Base-by-base conservation (phyloP, 2,329 filamentous ascomycete genomes). In the Alternaria triticimaculans region DNA sequence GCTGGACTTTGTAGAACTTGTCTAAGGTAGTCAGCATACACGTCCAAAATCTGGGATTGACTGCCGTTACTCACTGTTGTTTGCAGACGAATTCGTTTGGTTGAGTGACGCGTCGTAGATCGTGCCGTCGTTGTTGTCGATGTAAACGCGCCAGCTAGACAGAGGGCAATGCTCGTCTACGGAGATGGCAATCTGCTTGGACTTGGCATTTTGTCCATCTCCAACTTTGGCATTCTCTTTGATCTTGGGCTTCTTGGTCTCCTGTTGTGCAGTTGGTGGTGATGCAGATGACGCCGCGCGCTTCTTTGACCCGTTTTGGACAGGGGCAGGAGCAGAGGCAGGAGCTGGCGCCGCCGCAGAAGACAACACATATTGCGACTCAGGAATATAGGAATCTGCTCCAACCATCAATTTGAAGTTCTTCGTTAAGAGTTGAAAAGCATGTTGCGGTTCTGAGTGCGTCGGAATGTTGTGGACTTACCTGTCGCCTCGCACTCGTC, bases 41-140 rank as follows among this genome's bases (percentile, higher is more conserved):
- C 25, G 20, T 18, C 2, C 44, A 15, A 4, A 10, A n/a, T 37
- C 3, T 18, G 25, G 2, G 12, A 20, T 4, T 6, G n/a, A 10
- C 6, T 18, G 3, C 5, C 21, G 15, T 8, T 14, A 15, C 58
- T 61, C 50, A 61, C 58, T 95, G 79, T 92, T 91, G 75, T 95
- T 96, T 50, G 85, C 80, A 0, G 83, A 81, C 0, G 91, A 83
- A 69, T 93, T 92, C 11, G 92, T 91, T 76, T 94, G 91, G 70
- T 94, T 96, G 49, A 96, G 83, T 0, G 91, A 89, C 0, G 91
- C 92, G 75, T 96, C 93, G 77, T 88, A 95, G 51, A 95, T 92
- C 59, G 90, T 80, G 20, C 88, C 88, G 43, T 86, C 79, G 1
- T 86, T 80, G 64, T 90, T 80, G 64, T 90, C 90, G 60, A 95